A percentile compares a stretch with the other conserved stretches of the same genome.
phyloP scores from a whole-genome alignment of 495 filamentous ascomycete species.

The Xylaria castorea region DNA sequence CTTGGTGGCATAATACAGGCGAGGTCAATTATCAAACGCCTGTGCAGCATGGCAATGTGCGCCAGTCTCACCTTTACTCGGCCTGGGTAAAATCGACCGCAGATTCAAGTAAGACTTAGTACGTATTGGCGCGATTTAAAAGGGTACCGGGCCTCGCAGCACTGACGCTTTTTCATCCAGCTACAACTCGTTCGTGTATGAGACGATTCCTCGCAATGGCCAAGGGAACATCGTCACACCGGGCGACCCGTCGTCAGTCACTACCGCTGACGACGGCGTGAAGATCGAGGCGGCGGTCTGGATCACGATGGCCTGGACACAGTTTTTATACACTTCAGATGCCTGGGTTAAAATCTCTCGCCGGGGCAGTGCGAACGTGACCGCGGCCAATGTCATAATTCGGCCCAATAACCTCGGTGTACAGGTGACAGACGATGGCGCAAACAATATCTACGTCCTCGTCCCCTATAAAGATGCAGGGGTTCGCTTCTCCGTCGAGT shows the following conservation, averaged over 20 bases:
- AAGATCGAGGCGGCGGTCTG: background rate
- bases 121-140: background rate
- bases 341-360: constrained; percentile 35
- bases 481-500: constrained; percentile 9
- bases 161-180: background rate
- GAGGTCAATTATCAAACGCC: background rate
- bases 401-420: constrained; percentile 27
- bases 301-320: constrained; percentile 27
- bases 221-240: background rate
- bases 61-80: constrained; percentile 4
- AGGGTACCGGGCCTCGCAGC: background rate
- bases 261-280: background rate
- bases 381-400: constrained; percentile 26
- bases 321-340: constrained; percentile 38
- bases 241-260: background rate
- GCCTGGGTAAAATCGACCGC: constrained; percentile 1
- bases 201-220: constrained; percentile 6
- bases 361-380: constrained; percentile 16
- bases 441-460: background rate
- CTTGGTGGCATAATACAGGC: background rate
- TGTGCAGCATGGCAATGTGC: background rate
- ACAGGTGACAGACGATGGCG: background rate
- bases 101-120: background rate
- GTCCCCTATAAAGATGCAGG: background rate
- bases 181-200: constrained; percentile 2